Base-by-base conservation (phyloP, 2,329 filamentous ascomycete species). In the Penicillium sp. region DNA sequence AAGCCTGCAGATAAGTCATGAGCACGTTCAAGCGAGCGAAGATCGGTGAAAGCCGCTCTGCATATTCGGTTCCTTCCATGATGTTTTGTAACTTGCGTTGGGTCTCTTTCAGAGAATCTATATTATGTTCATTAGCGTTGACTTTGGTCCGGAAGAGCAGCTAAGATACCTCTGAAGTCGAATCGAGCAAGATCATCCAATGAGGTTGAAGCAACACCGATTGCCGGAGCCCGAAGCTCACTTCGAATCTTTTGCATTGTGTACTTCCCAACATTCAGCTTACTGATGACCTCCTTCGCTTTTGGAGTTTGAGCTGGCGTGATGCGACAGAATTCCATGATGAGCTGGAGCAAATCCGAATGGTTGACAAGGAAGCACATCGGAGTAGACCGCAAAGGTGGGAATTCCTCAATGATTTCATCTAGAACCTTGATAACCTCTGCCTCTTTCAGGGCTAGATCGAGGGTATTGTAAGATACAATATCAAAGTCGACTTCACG, bases 401-500 rank as follows among this genome's bases (percentile, higher is more conserved):
- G 91, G 55, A 97, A 91, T 4, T 86, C 80, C 41, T 84, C 79
- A 13, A 95, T 80, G 34, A 96, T 87, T 66, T 99, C 93, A 65
- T 99, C 93, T 18, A 97, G 75, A 2, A 97, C 91, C 62, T 96
- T 97, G 59, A 99, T 81, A 0, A 90, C 86, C 69, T 97, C 92
- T 0, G 92, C 92, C 69, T 99, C 93, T 63, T 95, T 95, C 48
- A 96, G 70, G 1, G 90, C 86, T 38, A 95, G 75, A 62, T 97
- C 90, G 4, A 90, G 72, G 1, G 86, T 86, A 59, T 91, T 85
- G 37, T 82, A 80, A 0, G 90, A 92, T n/a, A 95, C 80, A 52
- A 99, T 90, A 70, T 99, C 93, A 67, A 97, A 99, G 67, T 97
- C 91, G 2, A 95, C 91, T 65, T 97, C 93, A 9, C 88, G 87